Percentiles rank a stretch among this genome's conserved stretches.
phyloP scores from a whole-genome alignment of 352 stramenopile species.

The Globisporangium yorkense region DNA sequence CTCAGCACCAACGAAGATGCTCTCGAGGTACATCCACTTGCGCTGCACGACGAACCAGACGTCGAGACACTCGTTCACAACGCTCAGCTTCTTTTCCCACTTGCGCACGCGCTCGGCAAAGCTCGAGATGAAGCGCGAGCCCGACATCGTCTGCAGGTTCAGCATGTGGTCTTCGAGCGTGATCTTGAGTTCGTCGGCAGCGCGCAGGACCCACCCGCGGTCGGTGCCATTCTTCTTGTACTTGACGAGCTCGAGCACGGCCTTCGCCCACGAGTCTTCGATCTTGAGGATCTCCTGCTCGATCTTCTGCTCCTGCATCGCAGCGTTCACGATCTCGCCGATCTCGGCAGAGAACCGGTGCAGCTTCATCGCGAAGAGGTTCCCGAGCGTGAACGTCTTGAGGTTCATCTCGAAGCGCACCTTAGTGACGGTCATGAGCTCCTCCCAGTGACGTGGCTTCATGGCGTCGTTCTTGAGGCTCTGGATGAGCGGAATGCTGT shows the following conservation, averaged over 20 bases:
- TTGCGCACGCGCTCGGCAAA: constrained; percentile 88
- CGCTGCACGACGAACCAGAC: constrained; percentile 92
- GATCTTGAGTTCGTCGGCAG: constrained; percentile 79
- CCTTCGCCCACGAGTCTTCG: constrained; percentile 88
- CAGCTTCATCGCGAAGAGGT: constrained; percentile 92
- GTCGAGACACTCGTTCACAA: constrained; percentile 90
- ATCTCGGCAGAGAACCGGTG: constrained; percentile 87
- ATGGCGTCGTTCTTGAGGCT: constrained; percentile 93
- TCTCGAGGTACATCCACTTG: constrained; percentile 96
- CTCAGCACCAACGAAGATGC: constrained; percentile 91
- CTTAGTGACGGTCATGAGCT: constrained; percentile 86
- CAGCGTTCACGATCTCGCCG: constrained; percentile 91
- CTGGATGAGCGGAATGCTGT: constrained; percentile 92
- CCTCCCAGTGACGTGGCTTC: constrained; percentile 89
- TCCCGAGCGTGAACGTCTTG: constrained; percentile 90
- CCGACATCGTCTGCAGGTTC: constrained; percentile 88
- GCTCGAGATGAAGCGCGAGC: constrained; percentile 87
- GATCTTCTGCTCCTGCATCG: constrained; percentile 93
- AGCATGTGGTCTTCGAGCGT: constrained; percentile 87
- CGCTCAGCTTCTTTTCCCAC: constrained; percentile 88
- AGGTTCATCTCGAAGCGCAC: constrained; percentile 92
- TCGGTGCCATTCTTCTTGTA: constrained; percentile 91
- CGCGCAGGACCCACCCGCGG: constrained; percentile 77
- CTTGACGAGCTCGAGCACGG: constrained; percentile 86
- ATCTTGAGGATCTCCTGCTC: constrained; percentile 92